A percentile compares a stretch with the other conserved stretches of the same genome.
These are phyloP conservation scores for Xylaria sp. DNA, from an alignment of 2,329 filamentous ascomycete species.

Conservation along the genomic window DNA sequence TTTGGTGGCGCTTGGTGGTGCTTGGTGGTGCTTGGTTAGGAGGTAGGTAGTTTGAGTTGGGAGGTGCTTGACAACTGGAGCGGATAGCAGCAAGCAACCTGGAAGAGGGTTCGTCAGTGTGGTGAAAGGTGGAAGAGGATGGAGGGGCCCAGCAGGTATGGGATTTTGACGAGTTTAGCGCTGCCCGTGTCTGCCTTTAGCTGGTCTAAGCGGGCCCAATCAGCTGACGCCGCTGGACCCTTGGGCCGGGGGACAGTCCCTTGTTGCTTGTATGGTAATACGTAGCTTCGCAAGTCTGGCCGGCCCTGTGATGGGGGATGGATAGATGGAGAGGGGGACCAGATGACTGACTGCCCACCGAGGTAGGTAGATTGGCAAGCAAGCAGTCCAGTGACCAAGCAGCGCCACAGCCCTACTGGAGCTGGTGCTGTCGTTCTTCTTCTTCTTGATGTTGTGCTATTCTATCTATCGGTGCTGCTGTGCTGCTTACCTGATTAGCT, in stretches of 20 bases:
- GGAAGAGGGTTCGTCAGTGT: slow-evolving; percentile 19
- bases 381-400: background rate
- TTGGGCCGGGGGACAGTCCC: slow-evolving; percentile 2
- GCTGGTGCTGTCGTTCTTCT: background rate
- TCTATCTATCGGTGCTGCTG: too few relatives aligned
- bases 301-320: background rate
- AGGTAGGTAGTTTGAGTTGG: background rate
- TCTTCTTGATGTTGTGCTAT: background rate
- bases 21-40: background rate
- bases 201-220: slow-evolving; percentile 25
- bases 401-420: background rate
- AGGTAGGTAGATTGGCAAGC: too few relatives aligned
- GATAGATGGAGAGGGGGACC: background rate
- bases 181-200: slow-evolving; percentile 18
- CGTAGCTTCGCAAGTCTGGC: slow-evolving; percentile 9
- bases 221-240: slow-evolving; percentile 29
- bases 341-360: slow-evolving; percentile 1
- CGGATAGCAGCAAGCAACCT: background rate
- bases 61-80: background rate
- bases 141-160: slow-evolving; percentile 17
- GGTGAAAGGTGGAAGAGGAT: slow-evolving; percentile 20
- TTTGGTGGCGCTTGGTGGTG: too few relatives aligned
- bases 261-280: background rate
- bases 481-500: background rate
- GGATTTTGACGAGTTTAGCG: slow-evolving; percentile 32